Base-by-base conservation (phyloP, 345 rosid genomes). In the Orychophragmus violaceus region DNA sequence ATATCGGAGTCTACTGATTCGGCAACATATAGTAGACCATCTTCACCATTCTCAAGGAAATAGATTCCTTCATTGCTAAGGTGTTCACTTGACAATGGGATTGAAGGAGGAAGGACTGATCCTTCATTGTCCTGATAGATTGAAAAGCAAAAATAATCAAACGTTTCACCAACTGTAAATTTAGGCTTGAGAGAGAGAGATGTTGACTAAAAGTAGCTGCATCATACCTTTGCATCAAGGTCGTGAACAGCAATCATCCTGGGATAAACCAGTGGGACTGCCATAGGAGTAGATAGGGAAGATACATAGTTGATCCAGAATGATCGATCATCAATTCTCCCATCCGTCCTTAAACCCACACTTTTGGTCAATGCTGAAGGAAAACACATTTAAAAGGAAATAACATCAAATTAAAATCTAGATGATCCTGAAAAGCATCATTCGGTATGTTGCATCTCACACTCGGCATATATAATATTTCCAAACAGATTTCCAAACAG, bases 21-120 rank as follows among this genome's bases (percentile, higher is more conserved):
- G 29, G 95, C 96, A 29, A 86, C 56, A 76, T 86, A 93, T 74
- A 90, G 82, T 62, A 87, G 75, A 66, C 87, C 87, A 78, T 93
- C 97, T 25, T 81, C 90, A 52, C 98, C 97, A 35, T 88, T 90
- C 78, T 93, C 98, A 62, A 93, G 92, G 66, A 93, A 85, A 82
- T 85, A 93, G 7, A 90, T 78, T 74, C 97, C 98, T 18, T 81
- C 89, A 55, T 86, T 88, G 19, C 81, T 84, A 58, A 93, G 69
- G 30, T 87, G 82, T 66, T 93, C 98, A 51, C 97, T 93, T 54
- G 90, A 81, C 59, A 93, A 92, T 24, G 97, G 97, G 70, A 93
- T 80, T 64, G 79, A 59, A 46, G 85, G 22, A 46, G 97, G 96
- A 63, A 90, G 64, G 23, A 66, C 39, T 2, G 56, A 22, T 64